phyloP scores from a whole-genome alignment of 257 asterid species.

The Scutellaria barbata region DNA sequence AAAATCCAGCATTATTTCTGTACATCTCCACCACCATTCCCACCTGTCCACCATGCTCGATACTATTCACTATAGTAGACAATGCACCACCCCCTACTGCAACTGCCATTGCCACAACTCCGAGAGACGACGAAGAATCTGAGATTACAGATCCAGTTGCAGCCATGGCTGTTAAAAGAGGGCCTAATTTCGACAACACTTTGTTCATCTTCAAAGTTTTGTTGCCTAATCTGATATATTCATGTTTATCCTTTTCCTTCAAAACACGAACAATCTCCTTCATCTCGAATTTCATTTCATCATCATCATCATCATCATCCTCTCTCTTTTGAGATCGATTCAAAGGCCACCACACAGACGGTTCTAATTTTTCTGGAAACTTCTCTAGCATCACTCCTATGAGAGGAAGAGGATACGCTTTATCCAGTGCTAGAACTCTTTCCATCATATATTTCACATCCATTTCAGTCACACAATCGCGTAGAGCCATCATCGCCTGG shows the following conservation, averaged over 20 bases:
- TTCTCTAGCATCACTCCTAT: slow-evolving; percentile 42
- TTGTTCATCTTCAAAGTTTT: slow-evolving; percentile 34
- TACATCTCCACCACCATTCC: slow-evolving; percentile 46
- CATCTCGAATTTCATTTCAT: slow-evolving; percentile 26
- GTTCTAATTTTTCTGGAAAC: slow-evolving; percentile 32
- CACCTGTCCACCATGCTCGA: slow-evolving; percentile 44
- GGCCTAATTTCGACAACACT: slow-evolving; percentile 31
- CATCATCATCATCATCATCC: slow-evolving; percentile 15
- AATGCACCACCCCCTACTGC: slow-evolving; percentile 38
- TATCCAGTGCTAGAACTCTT: slow-evolving; percentile 38
- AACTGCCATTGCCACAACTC: background rate
- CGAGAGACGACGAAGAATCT: slow-evolving; percentile 21
- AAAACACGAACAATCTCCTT: slow-evolving; percentile 29
- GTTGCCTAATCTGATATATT: slow-evolving; percentile 36
- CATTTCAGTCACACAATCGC: background rate
- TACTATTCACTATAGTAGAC: slow-evolving; percentile 30
- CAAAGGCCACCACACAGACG: slow-evolving; percentile 41
- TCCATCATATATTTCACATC: slow-evolving; percentile 26
- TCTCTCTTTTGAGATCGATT: background rate
- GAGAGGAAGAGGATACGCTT: slow-evolving; percentile 41
- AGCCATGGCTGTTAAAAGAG: slow-evolving; percentile 23
- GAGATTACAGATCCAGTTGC: slow-evolving; percentile 30
- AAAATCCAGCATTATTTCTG: slow-evolving; percentile 39
- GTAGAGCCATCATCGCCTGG: background rate
- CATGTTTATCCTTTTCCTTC: slow-evolving; percentile 34